Conservation (phyloP, 495 filamentous ascomycete genomes). For the Trichoderma virens region DNA sequence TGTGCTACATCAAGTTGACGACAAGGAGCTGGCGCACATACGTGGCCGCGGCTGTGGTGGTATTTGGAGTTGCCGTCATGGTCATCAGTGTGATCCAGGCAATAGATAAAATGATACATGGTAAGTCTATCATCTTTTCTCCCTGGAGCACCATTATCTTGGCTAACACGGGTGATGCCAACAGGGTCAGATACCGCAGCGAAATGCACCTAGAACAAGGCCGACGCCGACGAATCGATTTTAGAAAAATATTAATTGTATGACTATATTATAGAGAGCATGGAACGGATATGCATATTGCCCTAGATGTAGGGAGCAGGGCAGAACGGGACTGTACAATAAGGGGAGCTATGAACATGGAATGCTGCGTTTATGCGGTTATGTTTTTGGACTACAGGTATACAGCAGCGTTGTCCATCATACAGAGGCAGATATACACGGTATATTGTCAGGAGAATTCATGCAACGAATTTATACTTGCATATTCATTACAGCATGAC, state of each 20-base stretch:
- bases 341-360: neutral
- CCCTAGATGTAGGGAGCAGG: neutral
- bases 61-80: constrained; percentile 80
- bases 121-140: constrained; percentile 23
- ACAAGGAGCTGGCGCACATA: constrained; percentile 69
- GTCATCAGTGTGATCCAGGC: constrained; percentile 71
- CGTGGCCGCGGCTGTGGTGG: constrained; percentile 57
- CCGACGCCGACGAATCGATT: neutral
- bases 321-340: constrained; percentile 1
- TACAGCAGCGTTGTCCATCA: too few species aligned
- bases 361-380: neutral
- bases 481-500: too few species aligned
- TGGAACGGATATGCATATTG: neutral
- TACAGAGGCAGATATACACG: too few species aligned
- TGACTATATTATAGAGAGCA: constrained; percentile 1
- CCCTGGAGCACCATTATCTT: neutral
- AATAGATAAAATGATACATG: constrained; percentile 53
- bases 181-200: constrained; percentile 19
- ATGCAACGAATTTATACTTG: too few species aligned
- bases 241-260: neutral
- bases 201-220: constrained; percentile 21
- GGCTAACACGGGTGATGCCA: neutral
- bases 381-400: neutral
- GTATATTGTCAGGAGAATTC: too few species aligned
- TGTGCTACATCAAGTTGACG: constrained; percentile 91